phyloP scores from a whole-genome alignment of 352 stramenopile species.

The Globisporangium irregulare region DNA sequence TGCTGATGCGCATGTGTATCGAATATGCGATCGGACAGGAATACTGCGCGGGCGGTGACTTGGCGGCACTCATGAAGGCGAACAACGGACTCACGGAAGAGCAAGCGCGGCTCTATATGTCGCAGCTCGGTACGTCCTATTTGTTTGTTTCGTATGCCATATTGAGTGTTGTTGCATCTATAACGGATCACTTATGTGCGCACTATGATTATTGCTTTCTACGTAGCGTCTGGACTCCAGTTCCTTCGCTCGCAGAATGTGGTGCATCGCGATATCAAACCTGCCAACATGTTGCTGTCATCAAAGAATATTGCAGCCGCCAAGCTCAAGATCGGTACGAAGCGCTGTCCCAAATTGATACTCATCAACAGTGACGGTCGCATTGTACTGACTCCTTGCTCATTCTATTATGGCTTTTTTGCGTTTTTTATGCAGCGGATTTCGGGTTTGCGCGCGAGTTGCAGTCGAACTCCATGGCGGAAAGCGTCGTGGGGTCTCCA shows the following conservation, averaged over 20 bases:
- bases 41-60: constrained; percentile 75
- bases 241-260: constrained; percentile 77
- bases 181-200: neutral
- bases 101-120: constrained; percentile 76
- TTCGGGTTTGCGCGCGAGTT: constrained; percentile 75
- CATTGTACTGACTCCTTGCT: neutral
- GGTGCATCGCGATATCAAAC: constrained; percentile 76
- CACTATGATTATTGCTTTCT: neutral
- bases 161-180: no score
- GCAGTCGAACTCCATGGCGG: constrained; percentile 66
- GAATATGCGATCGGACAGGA: constrained; percentile 33
- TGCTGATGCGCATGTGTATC: neutral
- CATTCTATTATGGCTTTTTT: neutral
- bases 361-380: neutral
- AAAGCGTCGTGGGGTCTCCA: constrained; percentile 77
- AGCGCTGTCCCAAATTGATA: neutral
- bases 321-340: constrained; percentile 76
- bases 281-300: constrained; percentile 69
- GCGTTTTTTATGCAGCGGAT: constrained; percentile 37
- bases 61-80: constrained; percentile 70
- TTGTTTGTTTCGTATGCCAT: neutral
- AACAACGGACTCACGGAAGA: constrained; percentile 56
- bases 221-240: constrained; percentile 57
- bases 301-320: constrained; percentile 58
- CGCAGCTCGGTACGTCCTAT: constrained; percentile 51